Evolutionary conservation across 164 flowering plant genomes (phyloP), one percentile per base, ranked within the genome.

Genomic region (Dillenia turbinata): DNA sequence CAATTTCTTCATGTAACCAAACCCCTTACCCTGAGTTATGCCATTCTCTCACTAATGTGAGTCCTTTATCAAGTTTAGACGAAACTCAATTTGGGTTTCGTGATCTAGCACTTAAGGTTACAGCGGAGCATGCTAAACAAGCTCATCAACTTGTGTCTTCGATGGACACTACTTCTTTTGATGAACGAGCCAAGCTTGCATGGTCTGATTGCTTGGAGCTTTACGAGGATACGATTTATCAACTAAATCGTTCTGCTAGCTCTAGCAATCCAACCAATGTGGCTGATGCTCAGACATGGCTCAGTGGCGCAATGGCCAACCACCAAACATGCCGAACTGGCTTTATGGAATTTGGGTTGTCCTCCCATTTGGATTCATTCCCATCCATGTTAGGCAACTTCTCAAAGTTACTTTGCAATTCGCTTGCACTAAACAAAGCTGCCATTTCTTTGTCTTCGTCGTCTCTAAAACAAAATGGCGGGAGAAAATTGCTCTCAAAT

Each of bases 1-100:
- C 40, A 33, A 33, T 33, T 6, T 33, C 40, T 19, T 61, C 81
- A 49, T 86, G 91, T 49, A 66, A 14, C 78, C 84, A 84, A 70
- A 82, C 88, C 16, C 88, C 87, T 49, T 72, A 82, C n/a, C 91
- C 91, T 33, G 68, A 79, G 59, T 45, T 75, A 2, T 86, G 91
- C 69, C 50, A 59, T 50, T 64, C 82, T 65, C 52, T 77, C 12
- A 57, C 8, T 40, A 40, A 49, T 48, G 65, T 19, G 17, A 67
- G 59, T 43, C 48, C 62, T 10, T 46, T 50, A 24, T 12, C 52
- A 47, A 52, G 63, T 40, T 16, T 60, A 12, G 61, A 69, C 3
- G 53, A 69, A 61, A 67, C 69, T 61, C 45, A 33, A 12, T 12
- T 60, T 19, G 8, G 51, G 4, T 76, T 86, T 19, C 81, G 75